Evolutionary conservation across 2,329 filamentous ascomycete species (phyloP).

Genomic region (Monosporascus sp.): DNA sequence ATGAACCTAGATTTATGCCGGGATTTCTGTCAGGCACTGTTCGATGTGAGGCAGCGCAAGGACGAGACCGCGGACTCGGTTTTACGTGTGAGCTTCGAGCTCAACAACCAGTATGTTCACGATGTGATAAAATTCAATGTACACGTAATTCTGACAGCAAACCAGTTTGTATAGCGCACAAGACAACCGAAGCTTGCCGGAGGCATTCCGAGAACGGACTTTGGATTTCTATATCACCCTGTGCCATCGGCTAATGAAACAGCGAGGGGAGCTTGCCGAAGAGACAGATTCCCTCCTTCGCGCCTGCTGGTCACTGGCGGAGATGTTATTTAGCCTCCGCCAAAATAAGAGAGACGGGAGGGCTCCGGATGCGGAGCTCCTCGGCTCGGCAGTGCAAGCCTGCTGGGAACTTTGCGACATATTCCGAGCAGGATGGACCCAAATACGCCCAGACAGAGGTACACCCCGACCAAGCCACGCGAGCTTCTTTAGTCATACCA

Average conservation of each 20-base stretch:
- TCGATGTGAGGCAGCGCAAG: slow-evolving; percentile 73
- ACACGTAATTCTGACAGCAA: neutral
- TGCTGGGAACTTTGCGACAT: slow-evolving; percentile 95
- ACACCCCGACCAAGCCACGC: slow-evolving; percentile 79
- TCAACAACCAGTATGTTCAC: slow-evolving; percentile 73
- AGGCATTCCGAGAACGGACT: slow-evolving; percentile 82
- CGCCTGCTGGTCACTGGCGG: slow-evolving; percentile 84
- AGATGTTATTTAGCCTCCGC: slow-evolving; percentile 87
- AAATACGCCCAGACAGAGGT: slow-evolving; percentile 77
- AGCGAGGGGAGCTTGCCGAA: slow-evolving; percentile 69
- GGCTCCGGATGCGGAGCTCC: slow-evolving; percentile 71
- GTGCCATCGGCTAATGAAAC: slow-evolving; percentile 95
- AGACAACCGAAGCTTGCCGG: slow-evolving; percentile 70
- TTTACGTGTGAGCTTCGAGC: slow-evolving; percentile 84
- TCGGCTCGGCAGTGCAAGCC: slow-evolving; percentile 83
- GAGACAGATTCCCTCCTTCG: slow-evolving; percentile 80
- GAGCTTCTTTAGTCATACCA: slow-evolving; percentile 54
- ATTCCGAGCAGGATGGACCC: slow-evolving; percentile 87
- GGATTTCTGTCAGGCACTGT: slow-evolving; percentile 87
- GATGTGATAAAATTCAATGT: neutral
- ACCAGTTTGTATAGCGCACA: slow-evolving; percentile 81
- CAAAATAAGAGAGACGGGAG: slow-evolving; percentile 74
- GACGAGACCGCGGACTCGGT: slow-evolving; percentile 82
- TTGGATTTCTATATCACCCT: slow-evolving; percentile 92
- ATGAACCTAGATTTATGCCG: slow-evolving; percentile 81